Conservation (phyloP, 2,329 filamentous ascomycete species). For the Shiraia bambusicola region DNA sequence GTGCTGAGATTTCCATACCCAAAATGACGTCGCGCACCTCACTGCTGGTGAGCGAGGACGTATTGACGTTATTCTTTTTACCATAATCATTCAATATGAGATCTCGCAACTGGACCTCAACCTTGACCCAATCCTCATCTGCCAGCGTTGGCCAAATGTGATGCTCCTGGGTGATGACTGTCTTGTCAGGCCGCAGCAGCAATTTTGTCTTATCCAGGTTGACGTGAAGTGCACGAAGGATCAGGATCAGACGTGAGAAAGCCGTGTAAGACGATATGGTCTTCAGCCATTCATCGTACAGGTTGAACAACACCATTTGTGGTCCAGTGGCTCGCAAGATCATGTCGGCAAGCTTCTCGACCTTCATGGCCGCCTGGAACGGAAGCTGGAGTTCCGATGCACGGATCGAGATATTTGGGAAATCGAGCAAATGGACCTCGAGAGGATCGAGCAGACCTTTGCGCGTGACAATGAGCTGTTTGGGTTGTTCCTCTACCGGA, state of each 20-base stretch:
- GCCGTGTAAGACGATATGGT: slow-evolving; percentile 98
- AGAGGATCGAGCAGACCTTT: slow-evolving; percentile 97
- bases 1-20: slow-evolving; percentile 98
- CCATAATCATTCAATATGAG: slow-evolving; percentile 97
- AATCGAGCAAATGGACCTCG: slow-evolving; percentile 95
- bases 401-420: slow-evolving; percentile 98
- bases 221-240: slow-evolving; percentile 91
- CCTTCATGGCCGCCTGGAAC: slow-evolving; percentile 99
- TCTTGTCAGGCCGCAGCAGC: slow-evolving; percentile 92
- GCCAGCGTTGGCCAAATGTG: slow-evolving; percentile 96
- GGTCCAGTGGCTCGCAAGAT: slow-evolving; percentile 95
- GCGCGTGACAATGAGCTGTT: slow-evolving; percentile 95
- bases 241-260: slow-evolving; percentile 91
- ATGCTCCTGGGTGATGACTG: slow-evolving; percentile 95
- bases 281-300: slow-evolving; percentile 99
- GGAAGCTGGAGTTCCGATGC: slow-evolving; percentile 95
- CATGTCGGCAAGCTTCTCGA: slow-evolving; percentile 99
- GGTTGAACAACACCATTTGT: slow-evolving; percentile 99
- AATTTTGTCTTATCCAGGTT: slow-evolving; percentile 99
- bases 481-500: slow-evolving; percentile 96
- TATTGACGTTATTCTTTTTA: slow-evolving; percentile 99
- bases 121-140: slow-evolving; percentile 98
- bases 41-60: slow-evolving; percentile 90
- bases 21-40: slow-evolving; percentile 98
- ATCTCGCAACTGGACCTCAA: slow-evolving; percentile 94